phyloP scores from a whole-genome alignment of 169 alveolate species.

The Eimeria zaria region DNA sequence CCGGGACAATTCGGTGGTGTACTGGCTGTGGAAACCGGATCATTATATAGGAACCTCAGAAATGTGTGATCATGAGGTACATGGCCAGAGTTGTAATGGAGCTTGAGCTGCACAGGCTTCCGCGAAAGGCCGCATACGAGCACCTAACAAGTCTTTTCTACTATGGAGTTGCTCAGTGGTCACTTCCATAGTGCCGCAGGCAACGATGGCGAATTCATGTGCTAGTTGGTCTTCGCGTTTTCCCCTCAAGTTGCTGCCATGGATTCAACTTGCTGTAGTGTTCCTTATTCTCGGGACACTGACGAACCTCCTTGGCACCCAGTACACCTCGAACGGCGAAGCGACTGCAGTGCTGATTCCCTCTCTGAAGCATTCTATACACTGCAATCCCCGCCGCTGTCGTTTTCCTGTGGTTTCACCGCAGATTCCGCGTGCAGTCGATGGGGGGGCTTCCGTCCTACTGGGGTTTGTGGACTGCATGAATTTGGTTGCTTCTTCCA shows the following conservation, averaged over 20 bases:
- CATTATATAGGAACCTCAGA: not conserved
- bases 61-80: too few species aligned
- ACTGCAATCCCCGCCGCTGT: not conserved
- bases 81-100: not conserved
- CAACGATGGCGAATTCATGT: slow-evolving; percentile 10
- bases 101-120: not conserved
- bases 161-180: slow-evolving; percentile 8
- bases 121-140: not conserved
- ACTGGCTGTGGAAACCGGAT: not conserved
- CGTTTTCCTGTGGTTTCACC: not conserved
- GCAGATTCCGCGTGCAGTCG: not conserved
- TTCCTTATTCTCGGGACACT: not conserved
- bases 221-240: not conserved
- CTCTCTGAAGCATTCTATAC: not conserved
- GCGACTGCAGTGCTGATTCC: not conserved
- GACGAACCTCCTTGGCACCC: not conserved
- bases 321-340: not conserved
- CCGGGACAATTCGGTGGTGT: not conserved
- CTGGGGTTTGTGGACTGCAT: not conserved
- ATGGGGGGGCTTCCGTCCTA: not conserved
- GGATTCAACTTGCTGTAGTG: not conserved
- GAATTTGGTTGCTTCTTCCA: not conserved
- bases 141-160: not conserved
- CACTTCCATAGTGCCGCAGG: not conserved
- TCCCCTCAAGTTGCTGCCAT: not conserved